Base-by-base conservation (phyloP, 1,139 yeast species). In the Yamadazyma diospyri region DNA sequence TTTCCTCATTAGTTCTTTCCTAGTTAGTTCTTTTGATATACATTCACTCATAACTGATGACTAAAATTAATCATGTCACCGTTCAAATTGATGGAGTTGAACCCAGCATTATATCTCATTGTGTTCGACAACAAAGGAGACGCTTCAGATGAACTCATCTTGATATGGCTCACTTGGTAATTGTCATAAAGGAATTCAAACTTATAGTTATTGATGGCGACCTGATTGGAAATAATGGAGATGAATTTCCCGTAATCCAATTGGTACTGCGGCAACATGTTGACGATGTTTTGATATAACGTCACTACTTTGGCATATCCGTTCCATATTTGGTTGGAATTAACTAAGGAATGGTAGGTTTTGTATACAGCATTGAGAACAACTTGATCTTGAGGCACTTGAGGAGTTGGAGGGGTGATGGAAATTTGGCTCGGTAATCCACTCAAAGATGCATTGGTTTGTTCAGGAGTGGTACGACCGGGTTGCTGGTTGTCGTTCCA, bases 171-270 rank as follows among this genome's bases (percentile, higher is more conserved):
- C 2, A 72, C 72, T 9, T 61, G 61, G 35, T 58, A 56, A 30
- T 71, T 75, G 44, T 73, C 78, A 45, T 67, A 69, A 22, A 66
- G 50, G 30, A 70, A 52, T 24, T 71, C 76, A 46, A 73, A 74
- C 27, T 55, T 55, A 38, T 57, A 55, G 10, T 44, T 37, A 3
- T 47, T 34, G 4, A 46, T 27, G 4, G 55, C 43, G 10, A 42
- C 42, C 11, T 50, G 44, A 25, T 48, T 49, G 21, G 70, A 55
- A 32, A 64, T 59, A 7, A 64, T 58, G n/a, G 51, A 47, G 26
- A 69, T 51, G 40, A 72, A 73, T 39, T 69, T 74, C 32, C 64
- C 66, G 41, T 70, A 48, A 2, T 69, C 59, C 31, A 74, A 50
- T 11, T 33, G 40, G 3, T 50, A 41, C 35, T 51, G 50, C 5